Conservation (phyloP, 2,329 filamentous ascomycete genomes). For the Xylariaceae sp. region DNA sequence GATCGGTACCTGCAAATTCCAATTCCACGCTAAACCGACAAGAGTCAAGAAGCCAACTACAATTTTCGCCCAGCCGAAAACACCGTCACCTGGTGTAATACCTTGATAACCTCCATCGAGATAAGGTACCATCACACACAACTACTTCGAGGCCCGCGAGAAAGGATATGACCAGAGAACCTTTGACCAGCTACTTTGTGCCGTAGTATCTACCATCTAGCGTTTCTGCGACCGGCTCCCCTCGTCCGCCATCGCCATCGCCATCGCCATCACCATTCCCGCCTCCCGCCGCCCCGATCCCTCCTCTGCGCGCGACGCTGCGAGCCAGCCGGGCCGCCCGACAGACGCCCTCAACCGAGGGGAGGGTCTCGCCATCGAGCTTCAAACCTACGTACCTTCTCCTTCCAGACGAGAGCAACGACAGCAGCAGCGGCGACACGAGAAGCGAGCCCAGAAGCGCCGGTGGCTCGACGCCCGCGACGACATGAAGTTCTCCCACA, state of each 20-base stretch:
- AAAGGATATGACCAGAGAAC: too few relatives aligned
- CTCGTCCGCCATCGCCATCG: conserved; percentile 13
- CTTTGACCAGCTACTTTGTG: too few relatives aligned
- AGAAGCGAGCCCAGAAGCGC: conserved; percentile 60
- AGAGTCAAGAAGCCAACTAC: too few relatives aligned
- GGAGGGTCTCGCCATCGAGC: conserved; percentile 24
- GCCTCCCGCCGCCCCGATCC: conserved; percentile 13
- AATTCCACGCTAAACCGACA: too few relatives aligned
- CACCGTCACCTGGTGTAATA: too few relatives aligned
- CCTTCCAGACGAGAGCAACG: conserved; percentile 28
- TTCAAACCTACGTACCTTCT: conserved; percentile 34
- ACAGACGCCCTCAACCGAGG: conserved; percentile 19
- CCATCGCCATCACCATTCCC: conserved; percentile 25
- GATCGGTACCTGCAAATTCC: too few relatives aligned
- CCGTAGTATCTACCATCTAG: not conserved
- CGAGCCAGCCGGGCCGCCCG: conserved; percentile 12
- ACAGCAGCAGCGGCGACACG: conserved; percentile 28
- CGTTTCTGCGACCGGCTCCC: not conserved
- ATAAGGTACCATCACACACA: too few relatives aligned
- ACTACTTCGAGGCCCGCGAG: too few relatives aligned
- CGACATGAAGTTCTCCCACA: conserved; percentile 99
- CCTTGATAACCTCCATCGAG: too few relatives aligned
- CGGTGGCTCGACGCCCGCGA: conserved; percentile 66
- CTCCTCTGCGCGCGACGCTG: conserved; percentile 28
- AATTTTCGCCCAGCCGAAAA: too few relatives aligned